phyloP scores from a whole-genome alignment of 306 rosid species.

The Phaseolus lunatus region DNA sequence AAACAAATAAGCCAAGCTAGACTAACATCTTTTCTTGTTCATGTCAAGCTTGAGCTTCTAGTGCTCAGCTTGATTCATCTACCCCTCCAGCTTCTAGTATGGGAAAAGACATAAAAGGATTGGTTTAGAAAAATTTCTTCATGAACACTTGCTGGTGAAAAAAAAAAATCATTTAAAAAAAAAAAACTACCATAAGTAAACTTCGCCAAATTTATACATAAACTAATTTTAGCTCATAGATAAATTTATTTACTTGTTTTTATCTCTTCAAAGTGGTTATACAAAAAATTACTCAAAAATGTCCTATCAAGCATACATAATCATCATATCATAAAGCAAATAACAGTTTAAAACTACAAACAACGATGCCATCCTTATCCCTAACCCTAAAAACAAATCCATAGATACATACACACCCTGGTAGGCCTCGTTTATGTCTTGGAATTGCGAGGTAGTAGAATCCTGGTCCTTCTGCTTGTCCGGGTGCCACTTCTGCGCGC shows the following conservation, averaged over 20 bases:
- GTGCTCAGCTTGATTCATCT: not conserved
- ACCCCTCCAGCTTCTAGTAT: not conserved
- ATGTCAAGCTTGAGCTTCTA: conserved; percentile 7
- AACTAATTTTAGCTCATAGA: too few species aligned
- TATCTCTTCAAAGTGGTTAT: too few species aligned
- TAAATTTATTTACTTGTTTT: too few species aligned
- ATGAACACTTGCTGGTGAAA: not conserved
- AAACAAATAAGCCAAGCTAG: not conserved
- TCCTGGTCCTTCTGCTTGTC: conserved; percentile 82
- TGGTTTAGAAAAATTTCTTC: not conserved
- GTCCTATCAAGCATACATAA: not conserved
- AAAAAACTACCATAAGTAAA: too few species aligned
- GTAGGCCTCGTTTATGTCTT: conserved; percentile 93
- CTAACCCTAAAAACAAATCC: not conserved
- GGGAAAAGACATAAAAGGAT: not conserved
- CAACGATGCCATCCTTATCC: not conserved
- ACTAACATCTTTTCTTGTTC: not conserved
- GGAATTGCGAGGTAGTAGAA: conserved; percentile 75
- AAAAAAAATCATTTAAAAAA: too few species aligned
- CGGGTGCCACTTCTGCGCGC: conserved; percentile 93
- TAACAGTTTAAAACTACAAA: not conserved
- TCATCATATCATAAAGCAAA: too few species aligned
- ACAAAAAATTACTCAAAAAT: too few species aligned
- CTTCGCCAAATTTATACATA: too few species aligned
- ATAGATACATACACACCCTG: conserved; percentile 53